These are phyloP conservation scores for Rosa lucieae DNA, from an alignment of 306 rosid species.

Conservation along the genomic window DNA sequence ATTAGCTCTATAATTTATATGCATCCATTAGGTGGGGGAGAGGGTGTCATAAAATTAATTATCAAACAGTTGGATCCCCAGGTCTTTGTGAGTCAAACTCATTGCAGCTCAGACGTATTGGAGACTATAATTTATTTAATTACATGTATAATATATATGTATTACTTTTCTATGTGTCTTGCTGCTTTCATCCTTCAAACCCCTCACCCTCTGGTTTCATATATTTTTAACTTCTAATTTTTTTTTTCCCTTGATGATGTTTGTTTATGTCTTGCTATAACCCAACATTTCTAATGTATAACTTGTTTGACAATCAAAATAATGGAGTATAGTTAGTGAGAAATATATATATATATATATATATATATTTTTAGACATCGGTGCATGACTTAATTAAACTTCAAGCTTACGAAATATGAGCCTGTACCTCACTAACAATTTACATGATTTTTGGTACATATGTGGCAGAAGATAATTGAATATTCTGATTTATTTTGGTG, in stretches of 20 bases:
- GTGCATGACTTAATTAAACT: slow-evolving; percentile 22
- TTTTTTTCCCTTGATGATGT: background rate
- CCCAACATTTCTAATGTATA: background rate
- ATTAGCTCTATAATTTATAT: too few species aligned
- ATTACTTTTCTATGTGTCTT: too few species aligned
- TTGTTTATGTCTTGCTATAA: background rate
- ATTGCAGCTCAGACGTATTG: background rate
- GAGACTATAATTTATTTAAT: background rate
- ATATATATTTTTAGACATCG: background rate
- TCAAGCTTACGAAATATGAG: slow-evolving; percentile 28
- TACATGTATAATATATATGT: too few species aligned
- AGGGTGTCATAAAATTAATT: background rate
- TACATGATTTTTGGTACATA: background rate
- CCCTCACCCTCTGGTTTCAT: background rate
- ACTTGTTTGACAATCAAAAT: slow-evolving; percentile 23
- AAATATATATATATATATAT: background rate
- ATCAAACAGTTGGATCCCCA: background rate
- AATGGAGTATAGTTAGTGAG: background rate
- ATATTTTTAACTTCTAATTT: too few species aligned
- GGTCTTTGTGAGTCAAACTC: background rate
- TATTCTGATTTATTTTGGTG: background rate
- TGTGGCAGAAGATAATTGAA: background rate
- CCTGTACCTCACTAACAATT: background rate
- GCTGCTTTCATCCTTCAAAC: too few species aligned
- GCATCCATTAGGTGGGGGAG: background rate